Conservation (phyloP, 768 basidiomycete species). For the Tubosaeta sp. region DNA sequence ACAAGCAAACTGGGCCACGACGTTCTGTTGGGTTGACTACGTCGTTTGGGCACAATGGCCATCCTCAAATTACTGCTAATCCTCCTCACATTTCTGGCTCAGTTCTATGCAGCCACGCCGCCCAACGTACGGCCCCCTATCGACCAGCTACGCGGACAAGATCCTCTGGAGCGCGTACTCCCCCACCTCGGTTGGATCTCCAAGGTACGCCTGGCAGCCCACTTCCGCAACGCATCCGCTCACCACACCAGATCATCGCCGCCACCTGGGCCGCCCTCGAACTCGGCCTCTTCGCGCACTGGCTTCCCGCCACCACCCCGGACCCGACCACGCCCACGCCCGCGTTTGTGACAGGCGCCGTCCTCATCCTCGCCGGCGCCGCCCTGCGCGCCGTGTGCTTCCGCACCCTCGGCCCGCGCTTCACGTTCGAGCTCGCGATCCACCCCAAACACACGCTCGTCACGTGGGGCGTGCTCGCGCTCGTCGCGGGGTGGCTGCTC, state of each 20-base stretch:
- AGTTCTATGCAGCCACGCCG: conserved; percentile 3
- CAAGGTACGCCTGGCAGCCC: background rate
- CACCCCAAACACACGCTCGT: conserved; percentile 21
- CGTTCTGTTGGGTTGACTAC: too few relatives aligned
- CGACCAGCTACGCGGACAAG: conserved; percentile 3
- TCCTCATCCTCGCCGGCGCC: conserved; percentile 5
- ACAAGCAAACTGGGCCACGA: too few relatives aligned
- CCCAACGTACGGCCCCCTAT: conserved; percentile 15
- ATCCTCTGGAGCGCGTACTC: background rate
- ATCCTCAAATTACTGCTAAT: conserved; percentile 8
- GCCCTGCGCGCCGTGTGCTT: conserved; percentile 17
- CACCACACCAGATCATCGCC: background rate
- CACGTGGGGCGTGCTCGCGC: conserved; percentile 1
- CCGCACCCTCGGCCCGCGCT: conserved; percentile 19
- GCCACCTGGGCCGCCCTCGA: conserved; percentile 11
- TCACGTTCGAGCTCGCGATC: conserved; percentile 27
- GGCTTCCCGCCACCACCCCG: background rate
- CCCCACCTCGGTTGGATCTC: background rate
- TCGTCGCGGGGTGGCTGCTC: conserved; percentile 1
- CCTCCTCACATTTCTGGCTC: background rate
- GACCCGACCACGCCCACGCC: conserved; percentile 6
- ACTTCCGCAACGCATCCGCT: background rate
- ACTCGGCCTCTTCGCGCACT: background rate
- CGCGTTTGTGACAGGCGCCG: conserved; percentile 6
- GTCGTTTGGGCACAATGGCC: too few relatives aligned